Conservation (phyloP, 148 eudicot genomes). For the Dianthus caryophyllus region DNA sequence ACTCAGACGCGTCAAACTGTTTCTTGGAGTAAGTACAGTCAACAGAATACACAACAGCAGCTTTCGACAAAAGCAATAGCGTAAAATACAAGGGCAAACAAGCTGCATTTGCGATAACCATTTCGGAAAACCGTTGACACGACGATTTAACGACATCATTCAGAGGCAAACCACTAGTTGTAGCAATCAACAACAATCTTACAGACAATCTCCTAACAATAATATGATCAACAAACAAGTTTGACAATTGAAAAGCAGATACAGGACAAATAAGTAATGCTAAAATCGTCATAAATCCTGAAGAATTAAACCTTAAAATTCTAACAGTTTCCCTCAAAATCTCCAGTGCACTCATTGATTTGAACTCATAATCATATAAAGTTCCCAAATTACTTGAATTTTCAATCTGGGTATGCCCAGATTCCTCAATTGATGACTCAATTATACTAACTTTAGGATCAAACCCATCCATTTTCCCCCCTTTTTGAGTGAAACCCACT, state of each 20-base stretch:
- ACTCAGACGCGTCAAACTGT: slow-evolving; percentile 50
- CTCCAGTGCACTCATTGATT: slow-evolving; percentile 60
- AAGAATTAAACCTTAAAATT: slow-evolving; percentile 61
- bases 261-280: slow-evolving; percentile 76
- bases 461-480: slow-evolving; percentile 21
- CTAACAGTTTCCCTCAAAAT: slow-evolving; percentile 74
- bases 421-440: slow-evolving; percentile 19
- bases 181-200: slow-evolving; percentile 57
- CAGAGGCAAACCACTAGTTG: slow-evolving; percentile 76
- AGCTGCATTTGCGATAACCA: slow-evolving; percentile 51
- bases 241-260: slow-evolving; percentile 61
- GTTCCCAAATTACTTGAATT: slow-evolving; percentile 17
- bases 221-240: slow-evolving; percentile 61
- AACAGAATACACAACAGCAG: slow-evolving; percentile 76
- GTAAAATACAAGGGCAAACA: slow-evolving; percentile 76
- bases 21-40: slow-evolving; percentile 89
- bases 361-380: slow-evolving; percentile 39
- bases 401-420: slow-evolving; percentile 23
- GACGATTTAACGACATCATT: slow-evolving; percentile 61
- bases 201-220: slow-evolving; percentile 56
- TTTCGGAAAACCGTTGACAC: slow-evolving; percentile 65
- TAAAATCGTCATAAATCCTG: slow-evolving; percentile 57
- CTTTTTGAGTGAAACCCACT: not conserved
- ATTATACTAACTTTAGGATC: slow-evolving; percentile 18
- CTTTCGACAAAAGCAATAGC: slow-evolving; percentile 65